phyloP scores from a whole-genome alignment of 2,329 filamentous ascomycete species.

The Botrytis medusae region DNA sequence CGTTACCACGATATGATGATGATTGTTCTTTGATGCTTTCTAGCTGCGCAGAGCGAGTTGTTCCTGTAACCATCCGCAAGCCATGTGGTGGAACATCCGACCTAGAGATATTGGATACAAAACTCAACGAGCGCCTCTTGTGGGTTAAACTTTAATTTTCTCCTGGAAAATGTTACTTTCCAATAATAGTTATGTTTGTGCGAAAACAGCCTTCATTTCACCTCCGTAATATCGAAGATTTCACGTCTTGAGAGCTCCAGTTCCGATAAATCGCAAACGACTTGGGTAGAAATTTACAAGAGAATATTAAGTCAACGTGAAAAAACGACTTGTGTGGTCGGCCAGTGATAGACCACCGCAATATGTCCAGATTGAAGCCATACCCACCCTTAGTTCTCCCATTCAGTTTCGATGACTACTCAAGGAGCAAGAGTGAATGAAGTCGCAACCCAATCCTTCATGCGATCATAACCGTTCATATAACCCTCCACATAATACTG shows the following conservation, averaged over 20 bases:
- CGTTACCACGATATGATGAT: neutral
- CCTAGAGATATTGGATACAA: too few species aligned
- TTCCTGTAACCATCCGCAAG: neutral
- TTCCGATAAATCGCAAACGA: neutral
- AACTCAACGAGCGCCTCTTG: too few species aligned
- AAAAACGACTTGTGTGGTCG: too few species aligned
- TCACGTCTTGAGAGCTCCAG: neutral
- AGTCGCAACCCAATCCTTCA: slow-evolving; percentile 19
- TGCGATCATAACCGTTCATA: slow-evolving; percentile 17
- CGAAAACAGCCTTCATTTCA: neutral
- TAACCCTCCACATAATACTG: slow-evolving; percentile 16
- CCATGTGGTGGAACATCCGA: neutral
- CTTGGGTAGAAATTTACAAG: neutral
- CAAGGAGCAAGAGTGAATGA: neutral
- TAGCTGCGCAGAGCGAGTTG: neutral
- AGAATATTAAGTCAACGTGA: neutral
- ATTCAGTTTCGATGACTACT: neutral
- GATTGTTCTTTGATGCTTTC: neutral
- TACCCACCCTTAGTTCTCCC: too few species aligned
- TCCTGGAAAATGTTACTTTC: neutral
- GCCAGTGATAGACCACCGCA: neutral
- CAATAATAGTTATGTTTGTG: neutral
- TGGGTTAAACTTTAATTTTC: too few species aligned
- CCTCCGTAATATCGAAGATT: neutral
- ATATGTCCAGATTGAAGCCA: neutral